Evolutionary conservation across 495 filamentous ascomycete genomes (phyloP), one percentile per base, ranked within the genome.

Genomic region (Xeromyces bisporus): DNA sequence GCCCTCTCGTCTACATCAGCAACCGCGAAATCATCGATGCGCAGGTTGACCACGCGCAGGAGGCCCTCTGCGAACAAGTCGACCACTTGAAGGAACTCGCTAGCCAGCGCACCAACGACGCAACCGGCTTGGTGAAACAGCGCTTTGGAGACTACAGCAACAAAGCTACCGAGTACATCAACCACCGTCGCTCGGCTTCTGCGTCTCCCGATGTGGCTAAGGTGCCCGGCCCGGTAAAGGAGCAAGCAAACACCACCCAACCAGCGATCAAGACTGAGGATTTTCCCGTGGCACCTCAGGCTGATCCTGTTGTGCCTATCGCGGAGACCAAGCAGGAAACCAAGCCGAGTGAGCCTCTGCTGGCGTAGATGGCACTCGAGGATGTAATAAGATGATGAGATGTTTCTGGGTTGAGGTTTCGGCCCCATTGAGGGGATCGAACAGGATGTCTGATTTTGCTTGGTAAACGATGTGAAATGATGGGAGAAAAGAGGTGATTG

Each of bases 21-120:
- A 96, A 99, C 73, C 75, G 81, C 51, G 84, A 93, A 53, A 51
- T 87, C 39, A 93, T 99, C 46, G 89, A 99, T 53, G 59, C 68
- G 36, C 81, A 94, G 43, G 58, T 99, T 34, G 55, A 67, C 44
- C 69, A 80, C 38, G 69, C 66, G 26, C 62, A 71, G 42, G 60
- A 80, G n/a, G 53, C 87, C 30, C 55, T 89, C 48, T 76, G 70
- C 56, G 63, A 74, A 41, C 87, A 99, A 60, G 78, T 87, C 23
- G 62, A 64, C 39, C 84, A 92, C 57, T 58, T 91, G 37, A 73
- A 73, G 48, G 69, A 78, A 26, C 55, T 93, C 36, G 83, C 83
- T 29, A 72, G 71, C 38, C 78, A 91, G 53, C 83, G 82, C 43
- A 84, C 84, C 36, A 66, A 68, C 32, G 73, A 76, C 38, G 80